These are phyloP conservation scores for Melampsora americana DNA, from an alignment of 1,284 basidiomycete species.

Conservation along the genomic window DNA sequence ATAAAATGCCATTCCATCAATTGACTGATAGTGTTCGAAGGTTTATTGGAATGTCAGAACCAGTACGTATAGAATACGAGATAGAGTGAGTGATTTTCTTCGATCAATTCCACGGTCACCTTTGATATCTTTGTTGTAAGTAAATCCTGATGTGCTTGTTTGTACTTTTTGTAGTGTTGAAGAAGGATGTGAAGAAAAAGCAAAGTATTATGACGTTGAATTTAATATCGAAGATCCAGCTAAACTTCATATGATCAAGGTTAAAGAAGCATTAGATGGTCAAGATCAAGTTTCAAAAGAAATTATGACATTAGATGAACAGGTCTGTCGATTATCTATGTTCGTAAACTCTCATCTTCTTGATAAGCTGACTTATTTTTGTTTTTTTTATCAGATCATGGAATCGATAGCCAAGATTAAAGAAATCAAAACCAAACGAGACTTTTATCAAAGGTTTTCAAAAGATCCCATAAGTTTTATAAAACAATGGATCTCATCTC, in stretches of 20 bases:
- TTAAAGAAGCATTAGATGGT: conserved; percentile 34
- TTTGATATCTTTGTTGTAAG: not conserved
- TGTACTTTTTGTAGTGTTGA: conserved; percentile 25
- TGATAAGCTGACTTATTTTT: not conserved
- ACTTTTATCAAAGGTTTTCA: conserved; percentile 36
- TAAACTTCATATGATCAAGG: conserved; percentile 27
- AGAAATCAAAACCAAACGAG: conserved; percentile 38
- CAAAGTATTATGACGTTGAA: conserved; percentile 39
- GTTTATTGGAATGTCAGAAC: conserved; percentile 22
- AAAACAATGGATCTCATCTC: conserved; percentile 27
- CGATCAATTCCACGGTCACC: not conserved
- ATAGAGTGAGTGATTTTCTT: conserved; percentile 13
- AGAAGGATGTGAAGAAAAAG: conserved; percentile 18
- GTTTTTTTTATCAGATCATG: conserved; percentile 18
- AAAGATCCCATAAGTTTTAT: conserved; percentile 34
- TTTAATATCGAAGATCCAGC: conserved; percentile 40
- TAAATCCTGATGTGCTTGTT: not conserved
- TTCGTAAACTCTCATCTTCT: not conserved
- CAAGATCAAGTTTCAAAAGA: conserved; percentile 21
- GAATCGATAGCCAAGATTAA: conserved; percentile 27
- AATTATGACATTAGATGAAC: conserved; percentile 35
- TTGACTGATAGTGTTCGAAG: conserved; percentile 20
- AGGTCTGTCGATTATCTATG: conserved; percentile 2
- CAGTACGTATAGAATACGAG: conserved; percentile 23
- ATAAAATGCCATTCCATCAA: conserved; percentile 35